phyloP scores from a whole-genome alignment of 352 stramenopile genomes.

The Phytophthora melonis region DNA sequence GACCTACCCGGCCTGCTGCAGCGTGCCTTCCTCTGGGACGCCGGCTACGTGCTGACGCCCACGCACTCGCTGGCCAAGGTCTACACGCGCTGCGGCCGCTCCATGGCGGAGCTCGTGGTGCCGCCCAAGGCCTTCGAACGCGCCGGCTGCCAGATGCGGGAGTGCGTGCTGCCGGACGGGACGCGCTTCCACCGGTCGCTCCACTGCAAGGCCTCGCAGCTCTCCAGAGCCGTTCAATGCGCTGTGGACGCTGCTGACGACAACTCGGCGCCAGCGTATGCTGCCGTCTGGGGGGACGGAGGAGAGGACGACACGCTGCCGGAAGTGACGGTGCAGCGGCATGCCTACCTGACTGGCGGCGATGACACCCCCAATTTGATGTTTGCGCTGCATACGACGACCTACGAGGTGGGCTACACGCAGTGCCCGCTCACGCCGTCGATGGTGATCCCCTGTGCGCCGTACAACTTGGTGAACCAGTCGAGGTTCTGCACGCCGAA shows the following conservation, averaged over 20 bases:
- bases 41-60: conserved; percentile 61
- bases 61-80: conserved; percentile 47
- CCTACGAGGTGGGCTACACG: conserved; percentile 53
- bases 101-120: conserved; percentile 77
- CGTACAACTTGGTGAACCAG: conserved; percentile 49
- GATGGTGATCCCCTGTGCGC: conserved; percentile 69
- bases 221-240: conserved; percentile 59
- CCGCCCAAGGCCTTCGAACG: conserved; percentile 64
- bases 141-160: conserved; percentile 49
- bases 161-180: conserved; percentile 28
- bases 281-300: conserved; percentile 68
- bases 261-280: conserved; percentile 43
- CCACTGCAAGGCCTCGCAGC: conserved; percentile 53
- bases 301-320: conserved; percentile 59
- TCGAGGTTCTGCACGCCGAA: conserved; percentile 51
- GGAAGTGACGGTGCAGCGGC: conserved; percentile 60
- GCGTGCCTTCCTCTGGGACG: conserved; percentile 74
- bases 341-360: conserved; percentile 45
- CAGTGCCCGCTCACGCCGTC: conserved; percentile 59
- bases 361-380: conserved; percentile 51
- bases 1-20: conserved; percentile 68
- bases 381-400: conserved; percentile 62
- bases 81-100: conserved; percentile 70
- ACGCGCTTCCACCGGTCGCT: conserved; percentile 51
- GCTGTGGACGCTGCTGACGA: conserved; percentile 53